Conservation (phyloP, 1,139 yeast species). For the Yamadazyma spencermartinsiae region DNA sequence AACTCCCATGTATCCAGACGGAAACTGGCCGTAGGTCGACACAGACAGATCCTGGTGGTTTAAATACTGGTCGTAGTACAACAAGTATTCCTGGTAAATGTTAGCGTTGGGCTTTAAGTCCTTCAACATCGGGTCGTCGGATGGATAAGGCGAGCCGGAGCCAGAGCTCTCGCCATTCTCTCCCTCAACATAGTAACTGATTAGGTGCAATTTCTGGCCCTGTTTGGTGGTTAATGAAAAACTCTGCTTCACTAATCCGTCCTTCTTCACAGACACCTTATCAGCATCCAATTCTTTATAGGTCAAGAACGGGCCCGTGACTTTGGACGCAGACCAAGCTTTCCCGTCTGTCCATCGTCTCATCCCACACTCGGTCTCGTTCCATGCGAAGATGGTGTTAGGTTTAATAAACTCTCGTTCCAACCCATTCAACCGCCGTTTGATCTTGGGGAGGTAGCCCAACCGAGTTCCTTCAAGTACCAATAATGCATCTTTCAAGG, state of each 20-base stretch:
- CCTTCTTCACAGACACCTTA: constrained; percentile 27
- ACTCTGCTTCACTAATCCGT: constrained; percentile 60
- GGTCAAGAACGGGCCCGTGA: constrained; percentile 61
- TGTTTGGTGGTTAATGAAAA: constrained; percentile 52
- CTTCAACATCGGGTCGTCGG: constrained; percentile 21
- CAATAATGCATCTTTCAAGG: constrained; percentile 62
- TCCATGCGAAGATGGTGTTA: constrained; percentile 72
- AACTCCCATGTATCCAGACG: not conserved
- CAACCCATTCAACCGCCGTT: constrained; percentile 56
- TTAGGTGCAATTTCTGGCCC: constrained; percentile 54
- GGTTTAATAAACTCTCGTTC: constrained; percentile 55
- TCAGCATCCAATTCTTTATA: constrained; percentile 58
- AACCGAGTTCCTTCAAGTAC: constrained; percentile 64
- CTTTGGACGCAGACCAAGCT: constrained; percentile 72
- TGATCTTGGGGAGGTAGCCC: constrained; percentile 57
- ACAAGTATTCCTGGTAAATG: constrained; percentile 23
- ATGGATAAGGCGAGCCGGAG: constrained; percentile 12
- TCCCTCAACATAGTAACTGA: constrained; percentile 43
- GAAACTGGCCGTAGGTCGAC: not conserved
- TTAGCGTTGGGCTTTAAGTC: constrained; percentile 19
- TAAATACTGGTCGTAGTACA: constrained; percentile 18
- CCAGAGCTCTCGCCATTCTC: constrained; percentile 5
- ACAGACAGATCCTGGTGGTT: constrained; percentile 1
- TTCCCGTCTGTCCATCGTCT: constrained; percentile 78
- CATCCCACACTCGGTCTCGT: constrained; percentile 69